A percentile compares a stretch with the other conserved stretches of the same genome.
These are phyloP conservation scores for Gastrolobium bilobum DNA, from an alignment of 306 rosid species.

Conservation along the genomic window DNA sequence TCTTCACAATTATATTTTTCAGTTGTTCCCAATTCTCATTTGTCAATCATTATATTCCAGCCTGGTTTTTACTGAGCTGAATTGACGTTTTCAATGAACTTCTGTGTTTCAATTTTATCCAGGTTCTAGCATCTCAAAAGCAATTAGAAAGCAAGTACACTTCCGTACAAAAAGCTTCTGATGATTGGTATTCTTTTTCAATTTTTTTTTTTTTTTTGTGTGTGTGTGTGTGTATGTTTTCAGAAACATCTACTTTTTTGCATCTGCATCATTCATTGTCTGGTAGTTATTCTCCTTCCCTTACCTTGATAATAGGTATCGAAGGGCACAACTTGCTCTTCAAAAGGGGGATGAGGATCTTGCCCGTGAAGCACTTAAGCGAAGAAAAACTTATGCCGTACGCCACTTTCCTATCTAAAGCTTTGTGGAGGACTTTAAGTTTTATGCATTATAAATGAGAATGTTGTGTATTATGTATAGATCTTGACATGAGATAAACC, in stretches of 20 bases:
- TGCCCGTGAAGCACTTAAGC: constrained; percentile 79
- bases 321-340: constrained; percentile 78
- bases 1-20: neutral
- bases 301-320: constrained; percentile 59
- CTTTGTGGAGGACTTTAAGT: neutral
- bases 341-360: constrained; percentile 79
- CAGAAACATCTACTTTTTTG: neutral
- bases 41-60: constrained; percentile 5
- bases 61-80: neutral
- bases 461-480: neutral
- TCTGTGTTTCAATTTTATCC: constrained; percentile 21
- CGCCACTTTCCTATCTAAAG: constrained; percentile 39
- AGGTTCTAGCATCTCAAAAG: constrained; percentile 83
- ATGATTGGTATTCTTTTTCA: constrained; percentile 66
- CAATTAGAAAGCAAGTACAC: constrained; percentile 72
- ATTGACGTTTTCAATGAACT: constrained; percentile 10
- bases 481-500: constrained; percentile 6
- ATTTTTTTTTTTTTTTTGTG: neutral
- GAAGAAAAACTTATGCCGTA: constrained; percentile 77
- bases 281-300: neutral
- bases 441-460: neutral
- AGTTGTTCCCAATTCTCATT: neutral
- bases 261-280: neutral
- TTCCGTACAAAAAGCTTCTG: constrained; percentile 79
- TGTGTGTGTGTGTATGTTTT: neutral